These are phyloP conservation scores for Novymonas esmeraldas DNA, from an alignment of 208 protist species.

Conservation along the genomic window DNA sequence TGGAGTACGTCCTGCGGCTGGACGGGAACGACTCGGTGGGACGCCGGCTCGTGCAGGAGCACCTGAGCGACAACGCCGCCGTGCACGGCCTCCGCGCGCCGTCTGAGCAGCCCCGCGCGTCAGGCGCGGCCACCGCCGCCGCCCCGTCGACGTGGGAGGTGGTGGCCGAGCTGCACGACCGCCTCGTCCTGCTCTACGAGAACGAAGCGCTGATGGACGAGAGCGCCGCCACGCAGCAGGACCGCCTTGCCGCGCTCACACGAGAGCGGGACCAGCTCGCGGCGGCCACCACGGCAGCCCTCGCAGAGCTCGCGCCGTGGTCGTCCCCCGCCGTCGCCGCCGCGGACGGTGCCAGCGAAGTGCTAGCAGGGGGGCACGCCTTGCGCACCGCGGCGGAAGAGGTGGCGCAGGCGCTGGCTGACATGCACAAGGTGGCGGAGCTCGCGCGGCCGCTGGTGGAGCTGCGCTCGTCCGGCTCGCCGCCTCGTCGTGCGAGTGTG, in stretches of 20 bases:
- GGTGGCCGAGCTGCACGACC: constrained; percentile 46
- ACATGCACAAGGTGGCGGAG: constrained; percentile 8
- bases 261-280: constrained; percentile 9
- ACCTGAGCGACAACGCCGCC: constrained; percentile 31
- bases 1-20: constrained; percentile 44
- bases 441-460: constrained; percentile 12
- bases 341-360: background rate
- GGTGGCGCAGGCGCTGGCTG: constrained; percentile 20
- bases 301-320: constrained; percentile 19
- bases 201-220: constrained; percentile 19
- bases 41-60: constrained; percentile 45
- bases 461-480: constrained; percentile 3
- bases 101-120: background rate
- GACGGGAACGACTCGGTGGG: constrained; percentile 23
- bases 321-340: constrained; percentile 9
- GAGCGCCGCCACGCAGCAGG: constrained; percentile 14
- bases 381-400: constrained; percentile 13
- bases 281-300: constrained; percentile 6
- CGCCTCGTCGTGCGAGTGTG: background rate
- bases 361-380: background rate
- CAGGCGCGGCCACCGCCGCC: background rate
- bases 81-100: constrained; percentile 4
- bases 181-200: constrained; percentile 32
- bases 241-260: constrained; percentile 5
- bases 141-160: constrained; percentile 52